These are phyloP conservation scores for Coccomyxa sp. DNA, from an alignment of 139 green algal species.

Conservation along the genomic window DNA sequence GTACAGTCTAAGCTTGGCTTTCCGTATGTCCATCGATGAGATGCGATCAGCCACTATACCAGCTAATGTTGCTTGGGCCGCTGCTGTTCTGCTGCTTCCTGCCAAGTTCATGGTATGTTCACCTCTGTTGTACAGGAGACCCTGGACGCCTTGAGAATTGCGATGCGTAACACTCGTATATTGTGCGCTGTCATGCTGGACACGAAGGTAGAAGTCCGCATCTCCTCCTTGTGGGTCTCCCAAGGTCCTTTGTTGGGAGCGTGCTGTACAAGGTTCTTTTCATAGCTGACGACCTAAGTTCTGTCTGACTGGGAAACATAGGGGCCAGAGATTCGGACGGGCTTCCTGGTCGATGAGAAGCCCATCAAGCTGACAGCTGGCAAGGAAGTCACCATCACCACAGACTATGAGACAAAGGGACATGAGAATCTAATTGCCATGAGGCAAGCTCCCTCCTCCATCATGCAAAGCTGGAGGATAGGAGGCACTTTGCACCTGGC, in stretches of 20 bases:
- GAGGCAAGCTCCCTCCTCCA: slow-evolving; percentile 37
- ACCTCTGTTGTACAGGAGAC: slow-evolving; percentile 67
- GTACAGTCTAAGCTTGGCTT: neutral
- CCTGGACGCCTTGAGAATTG: slow-evolving; percentile 82
- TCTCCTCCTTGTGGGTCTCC: neutral
- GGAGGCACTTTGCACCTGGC: neutral
- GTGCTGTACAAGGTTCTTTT: neutral
- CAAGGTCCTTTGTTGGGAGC: neutral
- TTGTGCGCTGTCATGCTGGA: slow-evolving; percentile 98
- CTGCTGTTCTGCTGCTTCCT: neutral
- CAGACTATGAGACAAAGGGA: slow-evolving; percentile 84
- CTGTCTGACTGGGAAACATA: slow-evolving; percentile 15
- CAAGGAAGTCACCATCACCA: slow-evolving; percentile 88
- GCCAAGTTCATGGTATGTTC: neutral
- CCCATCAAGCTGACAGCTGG: slow-evolving; percentile 71
- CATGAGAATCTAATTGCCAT: slow-evolving; percentile 81
- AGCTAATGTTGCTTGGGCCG: neutral
- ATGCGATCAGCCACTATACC: neutral
- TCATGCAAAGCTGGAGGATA: neutral
- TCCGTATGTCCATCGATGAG: neutral
- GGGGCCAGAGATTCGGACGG: slow-evolving; percentile 96
- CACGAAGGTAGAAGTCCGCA: slow-evolving; percentile 77
- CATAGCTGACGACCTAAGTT: neutral
- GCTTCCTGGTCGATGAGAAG: slow-evolving; percentile 86
- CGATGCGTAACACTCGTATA: slow-evolving; percentile 84